Conservation (phyloP, 306 rosid genomes). For the Echinosophora koreensis region DNA sequence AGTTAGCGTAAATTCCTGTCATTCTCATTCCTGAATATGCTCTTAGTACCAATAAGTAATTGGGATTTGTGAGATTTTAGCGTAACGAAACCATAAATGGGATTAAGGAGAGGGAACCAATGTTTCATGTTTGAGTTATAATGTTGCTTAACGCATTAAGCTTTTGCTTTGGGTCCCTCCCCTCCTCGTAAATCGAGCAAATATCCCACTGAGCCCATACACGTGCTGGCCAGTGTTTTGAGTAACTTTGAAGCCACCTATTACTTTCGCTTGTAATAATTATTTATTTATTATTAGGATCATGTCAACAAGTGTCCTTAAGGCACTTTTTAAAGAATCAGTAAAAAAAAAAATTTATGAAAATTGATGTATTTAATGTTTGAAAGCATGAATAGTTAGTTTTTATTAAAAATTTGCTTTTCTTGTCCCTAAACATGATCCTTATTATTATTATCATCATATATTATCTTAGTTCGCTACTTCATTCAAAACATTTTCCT, state of each 20-base stretch:
- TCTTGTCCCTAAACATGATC: no score
- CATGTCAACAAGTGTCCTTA: no score
- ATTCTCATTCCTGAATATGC: conserved; percentile 55
- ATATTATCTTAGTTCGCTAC: no score
- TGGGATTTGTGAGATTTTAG: conserved; percentile 93
- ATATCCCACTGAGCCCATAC: conserved; percentile 60
- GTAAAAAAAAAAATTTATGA: no score
- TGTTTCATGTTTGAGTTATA: conserved; percentile 39
- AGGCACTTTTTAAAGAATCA: no score
- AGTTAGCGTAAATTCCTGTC: conserved; percentile 60
- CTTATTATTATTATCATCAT: no score
- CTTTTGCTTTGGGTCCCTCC: conserved; percentile 42
- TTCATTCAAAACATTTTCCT: conserved; percentile 18
- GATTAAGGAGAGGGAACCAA: conserved; percentile 56
- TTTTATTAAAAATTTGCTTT: no score
- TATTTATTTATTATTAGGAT: no score
- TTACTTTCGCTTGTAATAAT: conserved; percentile 44
- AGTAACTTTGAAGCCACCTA: conserved; percentile 59
- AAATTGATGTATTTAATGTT: no score
- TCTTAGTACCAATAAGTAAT: conserved; percentile 38
- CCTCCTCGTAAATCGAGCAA: conserved; percentile 58
- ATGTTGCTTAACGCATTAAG: conserved; percentile 90
- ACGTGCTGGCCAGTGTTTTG: conserved; percentile 63
- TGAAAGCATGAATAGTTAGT: no score
- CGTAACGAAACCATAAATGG: conserved; percentile 90